phyloP scores from a whole-genome alignment of 2,329 filamentous ascomycete species.

The Taxawa tesnikishii region DNA sequence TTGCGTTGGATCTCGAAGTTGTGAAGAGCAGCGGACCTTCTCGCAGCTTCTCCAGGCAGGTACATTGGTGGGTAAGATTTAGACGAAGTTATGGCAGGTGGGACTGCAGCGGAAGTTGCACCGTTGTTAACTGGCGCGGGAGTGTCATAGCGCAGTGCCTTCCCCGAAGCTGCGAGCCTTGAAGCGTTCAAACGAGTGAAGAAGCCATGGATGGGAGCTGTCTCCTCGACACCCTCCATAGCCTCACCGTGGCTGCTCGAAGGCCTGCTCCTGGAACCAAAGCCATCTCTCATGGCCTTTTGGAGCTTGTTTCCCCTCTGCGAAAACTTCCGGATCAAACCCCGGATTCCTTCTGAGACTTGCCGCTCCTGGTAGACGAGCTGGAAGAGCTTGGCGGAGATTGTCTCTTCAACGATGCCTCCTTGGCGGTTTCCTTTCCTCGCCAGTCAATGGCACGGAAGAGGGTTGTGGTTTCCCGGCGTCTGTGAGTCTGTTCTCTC shows the following conservation, averaged over 20 bases:
- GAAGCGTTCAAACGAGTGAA: no score
- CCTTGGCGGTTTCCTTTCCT: neutral
- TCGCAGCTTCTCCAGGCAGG: constrained; percentile 5
- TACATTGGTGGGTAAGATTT: neutral
- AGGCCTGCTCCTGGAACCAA: constrained; percentile 5
- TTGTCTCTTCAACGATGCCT: constrained; percentile 3
- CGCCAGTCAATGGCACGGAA: neutral
- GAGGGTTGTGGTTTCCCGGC: no score
- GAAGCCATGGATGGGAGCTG: constrained; percentile 6
- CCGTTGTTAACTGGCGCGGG: constrained; percentile 8
- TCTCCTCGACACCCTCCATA: constrained; percentile 10
- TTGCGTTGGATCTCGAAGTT: neutral
- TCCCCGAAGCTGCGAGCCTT: no score
- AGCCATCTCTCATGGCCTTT: constrained; percentile 3
- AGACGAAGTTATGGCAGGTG: constrained; percentile 1
- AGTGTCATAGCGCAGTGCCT: constrained; percentile 9
- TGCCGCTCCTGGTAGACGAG: constrained; percentile 7
- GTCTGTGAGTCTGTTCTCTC: no score
- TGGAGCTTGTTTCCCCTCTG: constrained; percentile 8
- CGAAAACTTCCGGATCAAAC: constrained; percentile 10
- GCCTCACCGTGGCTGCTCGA: constrained; percentile 7
- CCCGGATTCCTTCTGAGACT: constrained; percentile 9
- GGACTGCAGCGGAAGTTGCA: constrained; percentile 5
- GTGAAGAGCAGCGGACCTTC: constrained; percentile 7
- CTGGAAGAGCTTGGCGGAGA: constrained; percentile 7